Evolutionary conservation across 192 early-diverging fungal species (phyloP).

Genomic region (Entomortierella beljakovae): DNA sequence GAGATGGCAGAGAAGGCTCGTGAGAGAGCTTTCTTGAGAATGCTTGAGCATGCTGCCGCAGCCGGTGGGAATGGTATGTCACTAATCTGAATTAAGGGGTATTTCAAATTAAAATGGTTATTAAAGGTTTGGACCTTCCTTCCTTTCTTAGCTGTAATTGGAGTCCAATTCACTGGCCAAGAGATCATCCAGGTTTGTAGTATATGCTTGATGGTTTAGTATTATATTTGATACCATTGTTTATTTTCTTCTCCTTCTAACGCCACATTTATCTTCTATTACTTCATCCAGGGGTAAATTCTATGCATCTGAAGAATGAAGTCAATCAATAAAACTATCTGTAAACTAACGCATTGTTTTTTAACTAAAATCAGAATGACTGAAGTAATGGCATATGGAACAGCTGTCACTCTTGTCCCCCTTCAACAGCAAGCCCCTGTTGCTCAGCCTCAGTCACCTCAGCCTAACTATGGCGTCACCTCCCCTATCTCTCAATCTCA

Average conservation of each 20-base stretch:
- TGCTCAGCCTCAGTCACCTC: constrained; percentile 10
- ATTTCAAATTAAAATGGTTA: too few relatives aligned
- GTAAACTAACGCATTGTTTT: background rate
- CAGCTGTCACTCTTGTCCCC: constrained; percentile 41
- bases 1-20: constrained; percentile 49
- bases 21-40: constrained; percentile 33
- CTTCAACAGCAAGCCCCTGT: constrained; percentile 40
- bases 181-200: constrained; percentile 34
- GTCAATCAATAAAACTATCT: background rate
- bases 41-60: constrained; percentile 39
- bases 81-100: too few relatives aligned
- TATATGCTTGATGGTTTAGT: background rate
- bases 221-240: background rate
- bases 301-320: too few relatives aligned
- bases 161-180: constrained; percentile 44
- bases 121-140: too few relatives aligned
- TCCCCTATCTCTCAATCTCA: constrained; percentile 6
- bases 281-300: constrained; percentile 5
- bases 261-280: too few relatives aligned
- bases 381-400: constrained; percentile 45
- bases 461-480: background rate
- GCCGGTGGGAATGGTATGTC: constrained; percentile 39
- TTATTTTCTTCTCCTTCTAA: too few relatives aligned
- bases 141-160: constrained; percentile 34
- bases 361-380: constrained; percentile 24